Base-by-base conservation (phyloP, 2,329 filamentous ascomycete species). In the Lanzia echinophila region DNA sequence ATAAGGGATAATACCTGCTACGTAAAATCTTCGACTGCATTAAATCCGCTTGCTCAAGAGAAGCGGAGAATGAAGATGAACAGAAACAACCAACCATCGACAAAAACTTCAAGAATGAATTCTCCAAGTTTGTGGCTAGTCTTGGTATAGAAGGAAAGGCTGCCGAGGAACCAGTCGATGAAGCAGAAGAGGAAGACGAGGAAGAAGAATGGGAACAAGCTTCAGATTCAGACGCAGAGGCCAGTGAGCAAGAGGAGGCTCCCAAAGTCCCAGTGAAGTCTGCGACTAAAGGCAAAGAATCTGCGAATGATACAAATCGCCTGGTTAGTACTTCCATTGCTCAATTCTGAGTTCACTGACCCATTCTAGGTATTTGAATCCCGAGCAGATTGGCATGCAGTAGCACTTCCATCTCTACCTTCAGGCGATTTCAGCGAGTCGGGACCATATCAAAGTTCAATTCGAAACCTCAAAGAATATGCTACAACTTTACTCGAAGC, bases 401-500 rank as follows among this genome's bases (percentile, higher is more conserved):
- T 77, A 51, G 69, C 76, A 57, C 72, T 87, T 39, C 78, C 82
- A 17, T 57, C 69, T n/a, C 69, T 86, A 34, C 70, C 77, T 36
- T 63, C 61, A 6, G 65, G 73, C 48, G 71, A 77, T 24, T 72
- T 74, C 60, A 68, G 74, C 44, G 69, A 72, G 50, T 69, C 71
- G 36, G 66, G 70, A 24, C 71, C 78, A 34, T 73, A 80, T 44
- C 75, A 73, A 41, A 71, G 75, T 55, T 66, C 81, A 19, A 69
- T 84, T 55, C 76, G 83, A 43, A 77, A 77, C 45, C 67, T 87
- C 43, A 83, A 89, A 64, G 73, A 82, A 13, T 83, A 95, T 69
- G 90, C 90, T 3, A 81, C 82, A 57, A 76, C 79, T 10, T 76
- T 97, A 6, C 74, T 97, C 19, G 84, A 95, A 51, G 77, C 82